These are phyloP conservation scores for Leptographium radiaticola DNA, from an alignment of 2,329 filamentous ascomycete genomes.

Conservation along the genomic window DNA sequence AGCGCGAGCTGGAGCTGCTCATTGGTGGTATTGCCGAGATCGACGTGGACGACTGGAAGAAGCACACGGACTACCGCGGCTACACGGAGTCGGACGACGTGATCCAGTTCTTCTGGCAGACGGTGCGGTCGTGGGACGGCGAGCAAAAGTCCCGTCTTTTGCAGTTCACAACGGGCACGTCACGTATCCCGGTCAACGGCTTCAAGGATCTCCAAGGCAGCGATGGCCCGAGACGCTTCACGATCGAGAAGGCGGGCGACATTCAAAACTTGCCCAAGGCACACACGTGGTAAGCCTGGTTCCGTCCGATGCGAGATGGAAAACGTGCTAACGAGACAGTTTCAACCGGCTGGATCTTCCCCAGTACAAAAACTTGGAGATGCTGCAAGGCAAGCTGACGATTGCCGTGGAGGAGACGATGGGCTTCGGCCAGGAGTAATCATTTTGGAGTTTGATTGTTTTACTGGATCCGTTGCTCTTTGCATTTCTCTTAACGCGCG, in stretches of 20 bases:
- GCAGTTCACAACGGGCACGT: constrained; percentile 95
- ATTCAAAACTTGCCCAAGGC: constrained; percentile 85
- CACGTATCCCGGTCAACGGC: constrained; percentile 94
- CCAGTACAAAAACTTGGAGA: constrained; percentile 79
- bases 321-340: constrained; percentile 32
- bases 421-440: constrained; percentile 93
- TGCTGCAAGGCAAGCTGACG: constrained; percentile 77
- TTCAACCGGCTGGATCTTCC: constrained; percentile 97
- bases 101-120: constrained; percentile 98
- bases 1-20: constrained; percentile 88
- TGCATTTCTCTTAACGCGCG: neutral
- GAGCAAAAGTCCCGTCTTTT: constrained; percentile 94
- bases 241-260: constrained; percentile 95
- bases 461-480: neutral
- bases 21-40: constrained; percentile 99
- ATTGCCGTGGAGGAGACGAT: constrained; percentile 98
- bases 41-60: constrained; percentile 99
- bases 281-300: constrained; percentile 73
- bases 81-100: constrained; percentile 98
- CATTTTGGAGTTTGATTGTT: neutral
- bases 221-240: constrained; percentile 88
- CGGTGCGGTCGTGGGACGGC: constrained; percentile 89
- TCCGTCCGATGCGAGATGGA: neutral
- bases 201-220: constrained; percentile 98
- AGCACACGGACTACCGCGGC: constrained; percentile 96